These are phyloP conservation scores for Corylus americana DNA, from an alignment of 306 rosid species.

Conservation along the genomic window DNA sequence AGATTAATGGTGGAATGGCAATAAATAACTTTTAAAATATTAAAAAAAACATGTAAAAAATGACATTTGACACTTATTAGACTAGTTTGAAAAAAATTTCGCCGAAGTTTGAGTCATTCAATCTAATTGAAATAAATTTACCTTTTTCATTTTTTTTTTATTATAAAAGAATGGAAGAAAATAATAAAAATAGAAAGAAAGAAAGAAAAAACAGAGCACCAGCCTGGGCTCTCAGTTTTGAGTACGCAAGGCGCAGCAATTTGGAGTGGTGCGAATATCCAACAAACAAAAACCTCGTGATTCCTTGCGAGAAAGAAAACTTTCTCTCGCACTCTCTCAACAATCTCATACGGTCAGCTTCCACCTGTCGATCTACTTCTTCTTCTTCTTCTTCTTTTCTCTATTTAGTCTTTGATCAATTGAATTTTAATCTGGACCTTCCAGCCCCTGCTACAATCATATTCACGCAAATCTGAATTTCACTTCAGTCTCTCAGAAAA, in stretches of 20 bases:
- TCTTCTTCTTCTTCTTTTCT: constrained; percentile 2
- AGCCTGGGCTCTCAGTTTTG: too few species aligned
- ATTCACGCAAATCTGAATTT: constrained; percentile 13
- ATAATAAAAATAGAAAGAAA: neutral
- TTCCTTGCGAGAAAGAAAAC: neutral
- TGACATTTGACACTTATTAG: too few species aligned
- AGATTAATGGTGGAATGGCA: too few species aligned
- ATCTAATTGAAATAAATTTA: too few species aligned
- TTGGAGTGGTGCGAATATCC: neutral
- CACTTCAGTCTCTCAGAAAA: neutral
- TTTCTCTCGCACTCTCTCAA: neutral
- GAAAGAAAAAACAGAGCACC: too few species aligned
- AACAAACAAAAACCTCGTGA: too few species aligned
- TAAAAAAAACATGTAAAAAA: too few species aligned
- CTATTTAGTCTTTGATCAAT: neutral
- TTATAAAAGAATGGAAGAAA: too few species aligned
- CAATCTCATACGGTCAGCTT: constrained; percentile 2
- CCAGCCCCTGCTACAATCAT: neutral
- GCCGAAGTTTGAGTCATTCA: too few species aligned
- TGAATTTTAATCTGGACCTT: constrained; percentile 3
- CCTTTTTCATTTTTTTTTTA: too few species aligned
- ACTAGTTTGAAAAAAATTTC: too few species aligned
- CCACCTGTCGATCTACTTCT: constrained; percentile 10
- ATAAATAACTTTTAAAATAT: too few species aligned
- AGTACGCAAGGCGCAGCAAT: neutral